phyloP scores from a whole-genome alignment of 1,139 yeast species.

The Geotrichum klebahnii region DNA sequence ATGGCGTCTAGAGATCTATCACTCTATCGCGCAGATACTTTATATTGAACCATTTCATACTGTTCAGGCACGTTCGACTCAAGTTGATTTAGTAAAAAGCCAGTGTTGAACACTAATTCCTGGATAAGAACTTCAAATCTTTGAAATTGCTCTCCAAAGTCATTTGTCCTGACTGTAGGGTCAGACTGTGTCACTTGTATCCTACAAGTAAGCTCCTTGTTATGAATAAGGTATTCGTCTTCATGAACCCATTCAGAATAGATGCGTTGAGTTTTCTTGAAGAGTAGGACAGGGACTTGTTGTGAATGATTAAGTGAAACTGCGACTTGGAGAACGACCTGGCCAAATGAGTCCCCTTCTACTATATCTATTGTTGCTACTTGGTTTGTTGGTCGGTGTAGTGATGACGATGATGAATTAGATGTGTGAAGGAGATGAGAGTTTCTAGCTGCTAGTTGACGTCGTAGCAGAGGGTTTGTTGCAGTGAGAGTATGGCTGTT shows the following conservation, averaged over 20 bases:
- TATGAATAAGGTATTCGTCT: conserved; percentile 26
- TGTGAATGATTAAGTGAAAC: conserved; percentile 12
- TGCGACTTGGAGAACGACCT: conserved; percentile 24
- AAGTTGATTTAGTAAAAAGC: conserved; percentile 23
- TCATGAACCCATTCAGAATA: conserved; percentile 27
- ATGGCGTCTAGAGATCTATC: not conserved
- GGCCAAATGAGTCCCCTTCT: conserved; percentile 27
- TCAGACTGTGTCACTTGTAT: conserved; percentile 23
- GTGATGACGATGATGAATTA: not conserved
- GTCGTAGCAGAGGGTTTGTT: not conserved
- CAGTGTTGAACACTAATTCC: conserved; percentile 27
- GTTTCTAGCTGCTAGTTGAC: not conserved
- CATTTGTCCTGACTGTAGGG: conserved; percentile 20
- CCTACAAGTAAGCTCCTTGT: conserved; percentile 25
- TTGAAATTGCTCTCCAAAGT: conserved; percentile 23
- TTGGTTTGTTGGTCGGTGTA: conserved; percentile 1
- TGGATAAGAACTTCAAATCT: conserved; percentile 24
- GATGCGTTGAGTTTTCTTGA: conserved; percentile 25
- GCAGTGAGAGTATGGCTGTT: not conserved
- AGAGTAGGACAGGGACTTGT: conserved; percentile 20
- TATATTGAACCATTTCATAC: conserved; percentile 14
- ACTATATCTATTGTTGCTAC: conserved; percentile 23
- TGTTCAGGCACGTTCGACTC: conserved; percentile 2
- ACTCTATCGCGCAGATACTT: not conserved
- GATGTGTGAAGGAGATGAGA: not conserved